Evolutionary conservation across 352 stramenopile genomes (phyloP).

Genomic region (Phytophthora syringae): DNA sequence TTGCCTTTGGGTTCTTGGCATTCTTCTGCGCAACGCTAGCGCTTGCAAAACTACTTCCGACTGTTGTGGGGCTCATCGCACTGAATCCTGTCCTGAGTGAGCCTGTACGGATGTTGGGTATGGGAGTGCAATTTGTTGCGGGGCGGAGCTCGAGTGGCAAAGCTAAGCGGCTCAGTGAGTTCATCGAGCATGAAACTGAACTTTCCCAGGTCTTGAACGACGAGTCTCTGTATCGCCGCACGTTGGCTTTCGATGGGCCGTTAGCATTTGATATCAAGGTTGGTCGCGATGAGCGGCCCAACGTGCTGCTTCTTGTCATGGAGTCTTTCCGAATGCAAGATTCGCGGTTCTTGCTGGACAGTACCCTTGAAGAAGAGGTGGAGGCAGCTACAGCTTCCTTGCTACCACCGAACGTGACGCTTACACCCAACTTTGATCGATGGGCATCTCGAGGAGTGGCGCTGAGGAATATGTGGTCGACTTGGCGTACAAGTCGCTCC

Average conservation of each 20-base stretch:
- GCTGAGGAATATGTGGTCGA: slow-evolving; percentile 72
- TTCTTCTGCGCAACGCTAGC: slow-evolving; percentile 34
- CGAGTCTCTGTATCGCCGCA: slow-evolving; percentile 56
- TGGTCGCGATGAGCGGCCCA: slow-evolving; percentile 45
- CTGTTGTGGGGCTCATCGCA: slow-evolving; percentile 59
- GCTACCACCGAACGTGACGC: slow-evolving; percentile 51
- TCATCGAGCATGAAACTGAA: slow-evolving; percentile 61
- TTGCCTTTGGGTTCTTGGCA: slow-evolving; percentile 24
- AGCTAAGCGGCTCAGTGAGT: slow-evolving; percentile 36
- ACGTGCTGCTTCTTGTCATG: slow-evolving; percentile 70
- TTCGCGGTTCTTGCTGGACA: slow-evolving; percentile 51
- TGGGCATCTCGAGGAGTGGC: slow-evolving; percentile 59
- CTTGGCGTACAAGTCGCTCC: slow-evolving; percentile 71
- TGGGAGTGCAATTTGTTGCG: slow-evolving; percentile 34
- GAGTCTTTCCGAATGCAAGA: slow-evolving; percentile 72
- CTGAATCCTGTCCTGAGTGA: slow-evolving; percentile 65
- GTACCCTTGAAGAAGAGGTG: slow-evolving; percentile 27
- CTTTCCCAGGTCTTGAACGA: slow-evolving; percentile 42
- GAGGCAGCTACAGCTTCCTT: slow-evolving; percentile 36
- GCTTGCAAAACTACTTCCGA: slow-evolving; percentile 45
- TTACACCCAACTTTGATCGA: slow-evolving; percentile 70
- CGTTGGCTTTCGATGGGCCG: slow-evolving; percentile 53
- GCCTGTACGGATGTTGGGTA: slow-evolving; percentile 39
- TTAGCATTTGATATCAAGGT: slow-evolving; percentile 64
- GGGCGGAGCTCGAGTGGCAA: slow-evolving; percentile 12